Percentiles rank a stretch among this genome's conserved stretches.
Conservation (phyloP, 2,329 filamentous ascomycete species). For the Trichoderma gracile region DNA sequence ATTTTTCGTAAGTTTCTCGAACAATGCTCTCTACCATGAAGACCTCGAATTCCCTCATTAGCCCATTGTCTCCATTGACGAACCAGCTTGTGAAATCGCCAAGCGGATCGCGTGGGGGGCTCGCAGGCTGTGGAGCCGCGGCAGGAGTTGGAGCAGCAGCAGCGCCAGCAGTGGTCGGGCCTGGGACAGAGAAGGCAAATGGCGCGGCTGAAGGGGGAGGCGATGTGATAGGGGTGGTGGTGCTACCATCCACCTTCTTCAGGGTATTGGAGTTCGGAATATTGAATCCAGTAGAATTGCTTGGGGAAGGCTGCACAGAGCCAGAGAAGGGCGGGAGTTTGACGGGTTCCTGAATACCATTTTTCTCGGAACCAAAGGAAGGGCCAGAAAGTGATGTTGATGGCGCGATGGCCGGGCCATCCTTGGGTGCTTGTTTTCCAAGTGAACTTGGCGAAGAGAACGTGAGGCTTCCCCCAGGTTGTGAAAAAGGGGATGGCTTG, state of each 20-base stretch:
- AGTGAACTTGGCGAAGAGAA: neutral
- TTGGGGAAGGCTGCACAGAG: neutral
- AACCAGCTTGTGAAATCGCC: slow-evolving; percentile 56
- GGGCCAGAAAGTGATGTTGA: neutral
- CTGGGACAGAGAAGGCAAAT: neutral
- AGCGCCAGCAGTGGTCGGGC: slow-evolving; percentile 15
- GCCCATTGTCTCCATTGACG: slow-evolving; percentile 54
- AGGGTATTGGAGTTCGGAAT: neutral
- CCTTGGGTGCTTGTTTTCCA: neutral
- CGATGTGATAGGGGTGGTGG: slow-evolving; percentile 24
- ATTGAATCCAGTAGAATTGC: neutral
- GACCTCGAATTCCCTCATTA: slow-evolving; percentile 53
- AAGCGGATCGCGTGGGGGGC: slow-evolving; percentile 44
- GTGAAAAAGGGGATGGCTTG: neutral
- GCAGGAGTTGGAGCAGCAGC: slow-evolving; percentile 22
- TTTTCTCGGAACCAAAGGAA: neutral
- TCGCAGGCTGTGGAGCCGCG: slow-evolving; percentile 26
- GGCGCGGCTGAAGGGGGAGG: neutral
- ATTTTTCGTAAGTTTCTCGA: slow-evolving; percentile 44
- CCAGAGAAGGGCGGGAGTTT: too few relatives aligned
- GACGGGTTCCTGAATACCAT: neutral
- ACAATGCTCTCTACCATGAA: slow-evolving; percentile 50
- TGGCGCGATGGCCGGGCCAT: neutral
- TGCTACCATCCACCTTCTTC: neutral
- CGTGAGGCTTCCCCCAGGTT: neutral